Conservation (phyloP, 2,329 filamentous ascomycete genomes). For the Diaporthe citriasiana region DNA sequence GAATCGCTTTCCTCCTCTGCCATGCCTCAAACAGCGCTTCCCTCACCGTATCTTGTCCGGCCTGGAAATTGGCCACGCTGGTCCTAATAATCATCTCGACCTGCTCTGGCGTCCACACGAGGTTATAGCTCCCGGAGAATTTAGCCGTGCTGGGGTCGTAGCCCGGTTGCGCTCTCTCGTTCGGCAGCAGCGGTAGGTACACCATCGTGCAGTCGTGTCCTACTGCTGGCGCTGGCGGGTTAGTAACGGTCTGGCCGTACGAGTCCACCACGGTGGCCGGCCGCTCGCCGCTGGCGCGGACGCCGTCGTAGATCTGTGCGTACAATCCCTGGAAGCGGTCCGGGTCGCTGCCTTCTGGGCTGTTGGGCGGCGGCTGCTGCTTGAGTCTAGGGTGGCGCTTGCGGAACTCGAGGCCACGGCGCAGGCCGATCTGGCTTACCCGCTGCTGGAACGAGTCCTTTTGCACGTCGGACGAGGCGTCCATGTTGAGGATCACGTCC, state of each 20-base stretch:
- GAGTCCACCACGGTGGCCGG: conserved; percentile 36
- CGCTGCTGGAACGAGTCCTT: conserved; percentile 26
- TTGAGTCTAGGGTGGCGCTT: conserved; percentile 24
- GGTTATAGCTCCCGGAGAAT: conserved; percentile 34
- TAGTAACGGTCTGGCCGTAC: conserved; percentile 31
- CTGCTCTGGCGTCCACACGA: conserved; percentile 33
- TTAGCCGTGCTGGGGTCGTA: conserved; percentile 22
- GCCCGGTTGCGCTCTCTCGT: conserved; percentile 29
- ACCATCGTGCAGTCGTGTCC: conserved; percentile 28
- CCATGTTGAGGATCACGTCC: conserved; percentile 35
- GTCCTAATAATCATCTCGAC: conserved; percentile 36
- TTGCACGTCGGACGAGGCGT: conserved; percentile 35
- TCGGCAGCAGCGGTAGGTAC: conserved; percentile 32
- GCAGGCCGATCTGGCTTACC: conserved; percentile 32
- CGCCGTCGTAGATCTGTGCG: conserved; percentile 37
- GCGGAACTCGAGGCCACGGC: conserved; percentile 32
- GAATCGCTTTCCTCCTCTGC: conserved; percentile 17
- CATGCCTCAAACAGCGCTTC: conserved; percentile 23
- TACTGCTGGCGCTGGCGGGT: neutral
- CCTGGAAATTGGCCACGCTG: conserved; percentile 35
- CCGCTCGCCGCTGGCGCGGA: conserved; percentile 15
- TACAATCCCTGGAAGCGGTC: conserved; percentile 2
- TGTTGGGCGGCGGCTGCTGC: conserved; percentile 10
- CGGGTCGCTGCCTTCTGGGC: conserved; percentile 3
- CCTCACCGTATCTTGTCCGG: conserved; percentile 22